A percentile compares a stretch with the other conserved stretches of the same genome.
phyloP scores from a whole-genome alignment of 768 basidiomycete species.

The Hypholoma sublateritium region DNA sequence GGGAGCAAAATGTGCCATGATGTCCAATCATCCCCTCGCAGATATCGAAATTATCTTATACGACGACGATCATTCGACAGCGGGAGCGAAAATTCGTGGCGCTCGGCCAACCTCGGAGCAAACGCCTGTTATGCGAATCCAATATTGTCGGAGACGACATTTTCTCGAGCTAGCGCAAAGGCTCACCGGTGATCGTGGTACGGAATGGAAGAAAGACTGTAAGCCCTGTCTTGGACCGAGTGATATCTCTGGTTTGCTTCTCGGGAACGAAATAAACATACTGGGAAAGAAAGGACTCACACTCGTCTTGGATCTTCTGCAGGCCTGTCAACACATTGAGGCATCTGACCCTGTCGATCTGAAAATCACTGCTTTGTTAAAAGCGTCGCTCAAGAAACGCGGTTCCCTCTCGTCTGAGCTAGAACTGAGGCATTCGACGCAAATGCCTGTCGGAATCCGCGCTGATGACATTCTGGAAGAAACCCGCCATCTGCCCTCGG shows the following conservation, averaged over 20 bases:
- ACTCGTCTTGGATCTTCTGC: neutral
- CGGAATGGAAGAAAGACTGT: conserved; percentile 41
- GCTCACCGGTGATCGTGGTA: conserved; percentile 26
- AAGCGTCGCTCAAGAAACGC: too few species aligned
- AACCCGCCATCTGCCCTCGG: neutral
- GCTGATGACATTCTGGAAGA: neutral
- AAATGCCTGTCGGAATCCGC: neutral
- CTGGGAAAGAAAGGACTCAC: neutral
- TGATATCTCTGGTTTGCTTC: conserved; percentile 3
- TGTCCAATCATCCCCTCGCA: conserved; percentile 48
- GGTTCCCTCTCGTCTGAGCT: too few species aligned
- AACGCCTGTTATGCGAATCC: conserved; percentile 33
- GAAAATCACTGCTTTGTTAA: neutral
- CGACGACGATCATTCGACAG: neutral
- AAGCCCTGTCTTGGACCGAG: conserved; percentile 18
- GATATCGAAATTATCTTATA: conserved; percentile 46
- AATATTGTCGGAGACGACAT: conserved; percentile 32
- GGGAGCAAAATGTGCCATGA: conserved; percentile 44
- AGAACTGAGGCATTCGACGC: neutral
- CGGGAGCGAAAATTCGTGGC: neutral
- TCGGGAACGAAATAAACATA: neutral
- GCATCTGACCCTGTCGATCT: neutral
- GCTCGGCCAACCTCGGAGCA: neutral
- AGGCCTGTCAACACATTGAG: conserved; percentile 2
- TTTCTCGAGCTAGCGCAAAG: conserved; percentile 36